Conservation (phyloP, 2,329 filamentous ascomycete genomes). For the Tolypocladium tundrense region DNA sequence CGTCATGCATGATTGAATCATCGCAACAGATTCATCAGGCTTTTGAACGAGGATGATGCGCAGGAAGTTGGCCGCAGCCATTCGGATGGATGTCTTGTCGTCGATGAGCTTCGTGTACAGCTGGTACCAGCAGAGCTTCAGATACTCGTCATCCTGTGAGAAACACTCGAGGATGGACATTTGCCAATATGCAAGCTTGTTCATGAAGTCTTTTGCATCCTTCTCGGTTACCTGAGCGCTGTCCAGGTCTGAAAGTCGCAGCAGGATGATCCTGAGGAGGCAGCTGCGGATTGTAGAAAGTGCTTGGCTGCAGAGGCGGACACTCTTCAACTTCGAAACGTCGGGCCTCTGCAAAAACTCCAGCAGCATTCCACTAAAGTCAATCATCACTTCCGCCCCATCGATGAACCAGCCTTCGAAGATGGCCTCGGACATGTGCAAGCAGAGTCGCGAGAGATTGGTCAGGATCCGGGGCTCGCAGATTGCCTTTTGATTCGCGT, state of each 20-base stretch:
- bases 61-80: constrained; percentile 74
- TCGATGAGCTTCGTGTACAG: constrained; percentile 84
- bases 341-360: constrained; percentile 86
- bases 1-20: constrained; percentile 63
- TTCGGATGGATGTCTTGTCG: constrained; percentile 52
- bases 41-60: constrained; percentile 92
- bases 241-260: constrained; percentile 76
- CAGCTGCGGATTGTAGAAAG: constrained; percentile 65
- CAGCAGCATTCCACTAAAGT: constrained; percentile 74
- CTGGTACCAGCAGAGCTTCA: constrained; percentile 83
- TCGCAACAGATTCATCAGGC: constrained; percentile 64
- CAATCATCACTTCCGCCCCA: constrained; percentile 71
- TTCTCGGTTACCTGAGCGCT: constrained; percentile 46
- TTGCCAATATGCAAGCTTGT: constrained; percentile 92
- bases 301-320: constrained; percentile 82
- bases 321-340: constrained; percentile 69
- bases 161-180: constrained; percentile 75
- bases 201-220: constrained; percentile 62
- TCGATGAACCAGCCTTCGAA: constrained; percentile 97
- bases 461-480: constrained; percentile 75
- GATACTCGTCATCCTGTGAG: constrained; percentile 67
- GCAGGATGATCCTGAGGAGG: constrained; percentile 68
- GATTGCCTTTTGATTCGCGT: constrained; percentile 60
- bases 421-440: constrained; percentile 78
- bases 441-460: constrained; percentile 72